Conservation (phyloP, 164 flowering plant species). For the Annona cherimola region DNA sequence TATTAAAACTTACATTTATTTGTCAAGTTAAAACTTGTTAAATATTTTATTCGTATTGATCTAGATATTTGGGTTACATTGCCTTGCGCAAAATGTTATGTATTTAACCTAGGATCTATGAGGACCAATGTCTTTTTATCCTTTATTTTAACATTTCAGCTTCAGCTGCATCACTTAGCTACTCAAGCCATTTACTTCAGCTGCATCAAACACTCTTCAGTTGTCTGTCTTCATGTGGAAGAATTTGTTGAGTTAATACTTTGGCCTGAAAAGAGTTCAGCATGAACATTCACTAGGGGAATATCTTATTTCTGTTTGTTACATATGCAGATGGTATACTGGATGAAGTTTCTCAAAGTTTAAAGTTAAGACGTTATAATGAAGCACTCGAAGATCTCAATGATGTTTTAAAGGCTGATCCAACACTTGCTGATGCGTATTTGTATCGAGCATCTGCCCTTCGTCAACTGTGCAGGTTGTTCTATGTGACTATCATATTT, state of each 20-base stretch:
- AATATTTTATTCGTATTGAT: no score
- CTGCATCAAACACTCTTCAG: no score
- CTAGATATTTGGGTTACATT: no score
- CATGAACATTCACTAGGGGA: not conserved
- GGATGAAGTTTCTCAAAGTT: constrained; percentile 65
- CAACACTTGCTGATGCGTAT: constrained; percentile 80
- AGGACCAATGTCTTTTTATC: no score
- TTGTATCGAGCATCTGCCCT: constrained; percentile 62
- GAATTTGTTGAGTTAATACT: not conserved
- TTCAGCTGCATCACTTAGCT: no score
- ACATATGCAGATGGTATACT: constrained; percentile 56
- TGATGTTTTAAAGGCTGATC: constrained; percentile 86
- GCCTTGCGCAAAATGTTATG: no score
- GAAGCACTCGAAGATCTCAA: constrained; percentile 88
- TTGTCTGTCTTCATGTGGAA: not conserved
- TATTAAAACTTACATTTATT: no score
- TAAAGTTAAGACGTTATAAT: constrained; percentile 64
- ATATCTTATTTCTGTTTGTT: not conserved
- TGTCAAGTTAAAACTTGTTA: no score
- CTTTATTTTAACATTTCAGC: no score
- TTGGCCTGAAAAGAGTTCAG: not conserved
- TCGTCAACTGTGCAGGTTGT: constrained; percentile 87
- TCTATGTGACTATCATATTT: not conserved
- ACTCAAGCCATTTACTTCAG: no score
- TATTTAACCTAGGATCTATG: no score